Evolutionary conservation across 495 filamentous ascomycete species (phyloP), one percentile per base, ranked within the genome.

Genomic region (Gamarada debralockiae): DNA sequence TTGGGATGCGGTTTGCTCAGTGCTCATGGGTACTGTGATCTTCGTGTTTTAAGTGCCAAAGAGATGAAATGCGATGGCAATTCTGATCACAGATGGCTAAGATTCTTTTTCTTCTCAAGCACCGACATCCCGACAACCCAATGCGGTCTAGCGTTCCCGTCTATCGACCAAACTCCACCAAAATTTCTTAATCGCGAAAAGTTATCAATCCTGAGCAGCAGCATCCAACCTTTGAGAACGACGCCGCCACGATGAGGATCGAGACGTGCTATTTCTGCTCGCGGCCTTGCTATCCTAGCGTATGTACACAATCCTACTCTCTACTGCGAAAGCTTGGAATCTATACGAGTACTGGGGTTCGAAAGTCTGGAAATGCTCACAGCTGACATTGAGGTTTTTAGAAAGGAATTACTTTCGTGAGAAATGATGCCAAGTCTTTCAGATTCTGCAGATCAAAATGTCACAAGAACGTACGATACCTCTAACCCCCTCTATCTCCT

Each of bases 201-300:
- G 37, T 34, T 36, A 24, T 50, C 49, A 27, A 3, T 3, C 17
- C 10, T 2, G 40, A 43, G 20, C 20, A 22, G 21, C n/a, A 43
- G 21, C 13, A 40, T 20, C 14, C 50, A 64, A 47, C 17, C 33
- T 36, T 8, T 9, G 3, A 13, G 13, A 36, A 42, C 34, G 57
- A 22, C 38, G 25, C 49, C 50, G 55, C 52, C 62, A 70, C 65
- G 46, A 73, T 73, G 71, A 72, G 83, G 69, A 81, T 96, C 67
- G 90, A 95, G 70, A 89, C 86, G 48, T 96, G 91, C 67, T 89
- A 90, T 66, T 95, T 95, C 74, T 97, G 92, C 74, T 89, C 85
- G 53, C 75, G 75, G 63, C 91, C 91, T 27, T 79, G 82, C 69
- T 96, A 93, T 73, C 91, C 92, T 34, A 80, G 81, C 65, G 27